Evolutionary conservation across 169 alveolate species (phyloP), one percentile per base, ranked within the genome.

Genomic region (Eimeria maxima): DNA sequence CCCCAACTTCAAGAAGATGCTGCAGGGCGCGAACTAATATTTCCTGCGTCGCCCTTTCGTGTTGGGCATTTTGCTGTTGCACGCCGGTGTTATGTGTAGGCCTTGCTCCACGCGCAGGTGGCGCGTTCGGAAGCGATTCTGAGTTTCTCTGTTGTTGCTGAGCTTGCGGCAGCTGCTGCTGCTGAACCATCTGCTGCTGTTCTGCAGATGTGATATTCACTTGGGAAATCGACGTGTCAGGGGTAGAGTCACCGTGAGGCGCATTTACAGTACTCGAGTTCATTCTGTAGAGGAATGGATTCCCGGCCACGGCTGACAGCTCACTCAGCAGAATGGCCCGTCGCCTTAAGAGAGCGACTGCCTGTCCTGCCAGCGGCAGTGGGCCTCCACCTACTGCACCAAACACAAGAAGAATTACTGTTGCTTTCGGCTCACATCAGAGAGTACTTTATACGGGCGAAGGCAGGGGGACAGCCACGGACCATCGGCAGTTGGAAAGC

Each of bases 351-450:
- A 87, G 73, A 5, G 93, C 93, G 50, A 87, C 81, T 7, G 93
- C 93, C 80, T 87, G 93, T 8, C 93, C 93, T 5, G 93, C 20
- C 38, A 87, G 71, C 67, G 93, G 93, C 81, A 63, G 81, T n/a
- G 93, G 81, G 42, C 60, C 45, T 29, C 83, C 93, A 42, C 81
- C 60, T 87, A 47, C 29, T 87, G 33, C 78, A 57, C 45, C 81
- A 87, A 7, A 24, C 93, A 22, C 57, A 87, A 6, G 16, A 63
- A 29, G 50, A 47, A 53, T 0, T 7, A 83, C 11, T 13, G 74
- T 24, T 33, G 71, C 29, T 29, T 33, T 73, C 55, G 53, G 29
- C 27, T 16, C 53, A 73, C 53, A 5, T 18, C 53, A 13, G 83
- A 42, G 83, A 29, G 55, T 38, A 50, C 47, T 38, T 22, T 73